Evolutionary conservation across 371 early-diverging fungal species (phyloP), one percentile per base, ranked within the genome.

Genomic region (Umbelopsis sp.): DNA sequence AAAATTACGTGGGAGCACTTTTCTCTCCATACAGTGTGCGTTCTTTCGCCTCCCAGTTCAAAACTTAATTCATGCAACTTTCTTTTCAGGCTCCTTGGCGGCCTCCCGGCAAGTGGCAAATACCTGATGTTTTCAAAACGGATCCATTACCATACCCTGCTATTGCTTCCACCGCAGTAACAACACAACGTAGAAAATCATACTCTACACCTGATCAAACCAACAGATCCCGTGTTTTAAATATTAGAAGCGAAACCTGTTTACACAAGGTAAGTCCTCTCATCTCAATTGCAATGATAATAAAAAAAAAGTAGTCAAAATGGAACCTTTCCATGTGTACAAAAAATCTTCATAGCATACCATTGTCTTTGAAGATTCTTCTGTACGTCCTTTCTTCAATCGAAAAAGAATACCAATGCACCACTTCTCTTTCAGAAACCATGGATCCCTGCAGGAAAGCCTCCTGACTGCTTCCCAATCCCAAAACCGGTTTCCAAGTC

Each of bases 371-470:
- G 41, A 1, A 7, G 2, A 7, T 7, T 41, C 41, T 41, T 41
- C 12, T 41, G 7, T 7, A 10, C 12, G 2, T 41, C 7, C 1
- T 10, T 41, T 12, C 41, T 41, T 41, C 41, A 2, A 12, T 5
- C 7, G 7, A 41, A 7, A 41, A 1, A 41, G 12, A 41, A 41
- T 41, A 41, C 41, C 7, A 41, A 41, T 41, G 41, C 41, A 41
- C 12, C 12, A 41, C 41, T 41, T 29, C 71, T 44, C 38, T 70
- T 51, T 69, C 67, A 75, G 78, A 63, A 65, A 44, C 77, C 71
- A n/a, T 84, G 84, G 84, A 75, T 81, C n/a, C 80, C 78, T 29
- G 80, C 80, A 37, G 81, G 77, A 29, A 73, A 73, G 66, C 65
- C 77, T 57, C 77, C 77, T 25, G 73, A 71, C 51, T 76, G 77